Evolutionary conservation across 306 rosid species (phyloP), one percentile per base, ranked within the genome.

Genomic region (Mimosa bimucronata): DNA sequence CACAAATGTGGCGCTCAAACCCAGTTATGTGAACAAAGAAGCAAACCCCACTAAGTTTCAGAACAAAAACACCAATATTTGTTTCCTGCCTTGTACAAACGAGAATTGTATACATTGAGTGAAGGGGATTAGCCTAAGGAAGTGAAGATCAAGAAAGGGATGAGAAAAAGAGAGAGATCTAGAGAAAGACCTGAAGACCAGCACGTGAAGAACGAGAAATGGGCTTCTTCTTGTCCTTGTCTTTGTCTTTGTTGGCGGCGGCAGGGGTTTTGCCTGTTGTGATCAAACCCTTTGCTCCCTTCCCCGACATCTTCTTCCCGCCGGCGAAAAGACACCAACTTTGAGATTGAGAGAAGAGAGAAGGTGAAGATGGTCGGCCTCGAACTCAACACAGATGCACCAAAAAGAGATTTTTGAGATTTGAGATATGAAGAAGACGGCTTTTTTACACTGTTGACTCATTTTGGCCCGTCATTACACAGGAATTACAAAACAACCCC

Each of bases 201-300:
- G 92, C 90, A 19, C 92, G 87, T 40, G 92, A 89, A 38, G 92
- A 89, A 42, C 90, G 90, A 40, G 92, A 89, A 62, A 46, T 86
- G 57, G 92, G 87, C 53, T 88, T 88, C 86, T 88, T 88, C 88
- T 89, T 89, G 83, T 81, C 74, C 84, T 88, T 88, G 75, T 87
- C 88, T 28, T 88, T 86, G 77, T 87, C 87, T 23, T 86, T 84
- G 83, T 66, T 83, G 48, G 78, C 79, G 30, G 78, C 79, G 30
- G 89, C 66, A 0, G 89, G 38, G 26, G 83, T 81, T 83, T 89
- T 91, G 28, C 92, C 92, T 16, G 71, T 85, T 16, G 71, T 85
- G 26, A 80, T 86, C 84, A 89, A 81, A 66, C 92, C 92, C 84
- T 89, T 89, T 23, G 92, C 92, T 61, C 92, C 92, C 68, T 86